Evolutionary conservation across 495 filamentous ascomycete genomes (phyloP), one percentile per base, ranked within the genome.

Genomic region (Choiromyces venosus): DNA sequence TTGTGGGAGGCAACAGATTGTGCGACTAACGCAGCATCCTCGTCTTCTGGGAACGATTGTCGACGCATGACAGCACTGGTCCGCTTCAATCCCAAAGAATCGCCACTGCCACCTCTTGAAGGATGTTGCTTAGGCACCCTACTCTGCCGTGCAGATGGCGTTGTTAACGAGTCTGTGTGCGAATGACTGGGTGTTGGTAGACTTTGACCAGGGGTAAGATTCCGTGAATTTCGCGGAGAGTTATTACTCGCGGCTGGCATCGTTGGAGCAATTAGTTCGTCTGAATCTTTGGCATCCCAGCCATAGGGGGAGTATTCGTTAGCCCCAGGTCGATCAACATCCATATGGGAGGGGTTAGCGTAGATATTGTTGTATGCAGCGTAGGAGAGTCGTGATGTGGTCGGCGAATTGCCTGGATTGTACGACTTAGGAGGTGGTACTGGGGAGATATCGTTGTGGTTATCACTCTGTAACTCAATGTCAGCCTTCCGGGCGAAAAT

Each of bases 391-490:
- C 78, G 75, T 67, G 76, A 69, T 37, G 69, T 73, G 36, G 79
- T 71, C 21, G 79, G 75, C 56, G 69, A 71, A 44, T 67, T 73
- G 65, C 68, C 71, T 37, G 78, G 78, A 71, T 81, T 73, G 42
- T 81, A 80, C n/a, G 79, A 78, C 68, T 74, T 81, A 36, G 79
- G 79, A 14, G 79, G 79, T 38, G 79, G 79, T 12, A 81, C 78
- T 33, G 78, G 78, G 37, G 78, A 67, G 18, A 79, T 80, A 35
- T 80, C 74, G 68, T 80, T 80, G 68, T 80, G 79, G 46, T 78
- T 80, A 72, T 80, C 78, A 61, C 72, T 78, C 78, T 81, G 38
- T 37, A 3, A 36, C 21, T 42, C 66, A 39, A 38, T 71, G 72
- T 78, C 72, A 78, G 77, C 56, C 37, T 68, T 71, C 61, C 35